Percentiles rank a stretch among this genome's conserved stretches.
These are phyloP conservation scores for Colletotrichum theobromicola DNA, from an alignment of 2,329 filamentous ascomycete species.

Conservation along the genomic window DNA sequence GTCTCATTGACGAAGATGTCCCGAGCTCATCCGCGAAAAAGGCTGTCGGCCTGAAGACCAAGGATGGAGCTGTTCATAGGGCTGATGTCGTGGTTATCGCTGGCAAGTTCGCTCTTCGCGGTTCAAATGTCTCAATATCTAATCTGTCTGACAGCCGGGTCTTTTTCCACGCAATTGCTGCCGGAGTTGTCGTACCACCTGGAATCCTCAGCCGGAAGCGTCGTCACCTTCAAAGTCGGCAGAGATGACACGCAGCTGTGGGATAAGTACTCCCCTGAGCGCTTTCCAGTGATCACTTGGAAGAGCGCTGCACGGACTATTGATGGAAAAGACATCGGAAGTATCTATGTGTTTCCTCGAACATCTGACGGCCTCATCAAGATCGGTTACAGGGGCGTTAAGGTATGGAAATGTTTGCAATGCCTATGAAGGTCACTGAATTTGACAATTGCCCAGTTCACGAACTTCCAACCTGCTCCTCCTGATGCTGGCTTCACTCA, in stretches of 20 bases:
- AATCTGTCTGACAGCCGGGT: slow-evolving; percentile 27
- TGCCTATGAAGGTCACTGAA: background rate
- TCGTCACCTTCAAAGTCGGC: slow-evolving; percentile 24
- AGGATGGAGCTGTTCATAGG: slow-evolving; percentile 36
- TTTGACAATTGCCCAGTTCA: slow-evolving; percentile 19
- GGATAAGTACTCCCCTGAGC: slow-evolving; percentile 36
- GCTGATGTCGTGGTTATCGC: slow-evolving; percentile 42
- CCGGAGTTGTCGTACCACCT: slow-evolving; percentile 24
- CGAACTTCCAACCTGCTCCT: slow-evolving; percentile 34
- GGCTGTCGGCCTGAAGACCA: slow-evolving; percentile 42
- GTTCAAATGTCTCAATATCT: background rate
- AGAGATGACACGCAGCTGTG: slow-evolving; percentile 27
- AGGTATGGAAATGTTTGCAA: slow-evolving; percentile 40
- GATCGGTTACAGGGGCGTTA: slow-evolving; percentile 33
- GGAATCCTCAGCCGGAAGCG: slow-evolving; percentile 27
- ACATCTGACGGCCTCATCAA: slow-evolving; percentile 29
- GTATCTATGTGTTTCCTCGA: slow-evolving; percentile 31
- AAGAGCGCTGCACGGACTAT: slow-evolving; percentile 30
- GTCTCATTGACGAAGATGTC: slow-evolving; percentile 23
- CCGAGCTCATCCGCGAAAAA: slow-evolving; percentile 15
- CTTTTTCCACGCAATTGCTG: slow-evolving; percentile 33
- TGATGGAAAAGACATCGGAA: slow-evolving; percentile 32
- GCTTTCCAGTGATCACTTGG: slow-evolving; percentile 36
- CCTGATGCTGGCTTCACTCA: slow-evolving; percentile 30
- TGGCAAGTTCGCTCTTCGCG: slow-evolving; percentile 33